phyloP scores from a whole-genome alignment of 2,329 filamentous ascomycete genomes.

The Apiospora sp. region DNA sequence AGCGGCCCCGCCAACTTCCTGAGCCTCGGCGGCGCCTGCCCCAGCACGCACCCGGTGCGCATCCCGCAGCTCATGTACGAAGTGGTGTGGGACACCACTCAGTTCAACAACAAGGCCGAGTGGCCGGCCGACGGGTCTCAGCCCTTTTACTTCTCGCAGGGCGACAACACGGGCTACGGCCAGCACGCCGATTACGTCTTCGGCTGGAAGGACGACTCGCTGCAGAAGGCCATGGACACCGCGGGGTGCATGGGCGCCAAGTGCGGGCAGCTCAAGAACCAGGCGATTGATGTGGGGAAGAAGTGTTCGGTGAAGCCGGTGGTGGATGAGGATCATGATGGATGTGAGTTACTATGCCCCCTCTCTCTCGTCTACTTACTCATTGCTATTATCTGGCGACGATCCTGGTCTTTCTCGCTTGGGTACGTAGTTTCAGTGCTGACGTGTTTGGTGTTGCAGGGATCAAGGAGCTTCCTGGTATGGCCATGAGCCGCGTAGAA shows the following conservation, averaged over 20 bases:
- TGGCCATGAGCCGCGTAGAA: not conserved
- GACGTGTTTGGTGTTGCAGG: too few species aligned
- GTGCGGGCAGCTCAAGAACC: slow-evolving; percentile 26
- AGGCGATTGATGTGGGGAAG: slow-evolving; percentile 27
- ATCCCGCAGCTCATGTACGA: slow-evolving; percentile 69
- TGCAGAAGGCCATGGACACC: slow-evolving; percentile 28
- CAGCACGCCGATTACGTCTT: slow-evolving; percentile 31
- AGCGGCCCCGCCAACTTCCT: slow-evolving; percentile 42
- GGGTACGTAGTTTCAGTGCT: too few species aligned
- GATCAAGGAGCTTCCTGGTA: slow-evolving; percentile 7
- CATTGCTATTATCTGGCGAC: too few species aligned
- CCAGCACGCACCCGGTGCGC: slow-evolving; percentile 58
- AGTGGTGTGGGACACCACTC: slow-evolving; percentile 57
- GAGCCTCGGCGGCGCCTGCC: slow-evolving; percentile 56
- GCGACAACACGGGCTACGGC: slow-evolving; percentile 33
- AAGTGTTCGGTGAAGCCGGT: slow-evolving; percentile 31
- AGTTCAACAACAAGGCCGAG: slow-evolving; percentile 38
- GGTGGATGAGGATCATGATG: slow-evolving; percentile 36
- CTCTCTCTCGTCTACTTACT: not conserved
- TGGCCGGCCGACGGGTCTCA: slow-evolving; percentile 43
- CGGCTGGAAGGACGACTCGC: slow-evolving; percentile 29
- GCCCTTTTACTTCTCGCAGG: slow-evolving; percentile 41
- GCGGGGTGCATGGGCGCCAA: slow-evolving; percentile 27
- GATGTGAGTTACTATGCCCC: not conserved
- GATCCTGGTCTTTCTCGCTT: too few species aligned